These are phyloP conservation scores for Aschersonia sp. DNA, from an alignment of 2,329 filamentous ascomycete species.

Conservation along the genomic window DNA sequence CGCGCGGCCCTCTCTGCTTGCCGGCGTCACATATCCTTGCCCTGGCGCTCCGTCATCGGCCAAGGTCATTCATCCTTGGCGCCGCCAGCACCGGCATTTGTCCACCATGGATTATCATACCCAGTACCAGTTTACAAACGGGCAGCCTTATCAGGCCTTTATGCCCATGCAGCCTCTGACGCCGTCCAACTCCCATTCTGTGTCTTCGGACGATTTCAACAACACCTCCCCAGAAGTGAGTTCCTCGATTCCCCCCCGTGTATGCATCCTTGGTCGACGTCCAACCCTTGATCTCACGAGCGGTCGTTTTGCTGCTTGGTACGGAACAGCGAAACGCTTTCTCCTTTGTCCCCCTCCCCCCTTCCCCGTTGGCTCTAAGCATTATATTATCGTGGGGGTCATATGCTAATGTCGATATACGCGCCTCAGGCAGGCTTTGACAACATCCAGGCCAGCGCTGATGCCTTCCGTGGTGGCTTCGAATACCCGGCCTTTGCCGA, in stretches of 20 bases:
- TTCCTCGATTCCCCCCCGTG: neutral
- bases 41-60: too few species aligned
- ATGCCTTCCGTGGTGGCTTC: constrained; percentile 30
- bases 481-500: constrained; percentile 27
- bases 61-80: neutral
- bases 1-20: too few species aligned
- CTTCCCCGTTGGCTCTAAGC: too few species aligned
- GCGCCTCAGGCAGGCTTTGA: constrained; percentile 33
- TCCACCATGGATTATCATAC: constrained; percentile 35
- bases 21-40: too few species aligned
- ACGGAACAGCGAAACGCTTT: too few species aligned
- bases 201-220: constrained; percentile 3
- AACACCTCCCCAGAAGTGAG: constrained; percentile 4
- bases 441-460: constrained; percentile 24
- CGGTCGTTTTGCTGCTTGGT: too few species aligned
- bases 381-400: too few species aligned
- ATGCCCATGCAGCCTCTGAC: constrained; percentile 38
- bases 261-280: neutral
- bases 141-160: constrained; percentile 38
- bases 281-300: neutral
- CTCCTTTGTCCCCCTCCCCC: too few species aligned
- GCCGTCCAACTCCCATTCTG: constrained; percentile 21
- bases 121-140: constrained; percentile 30
- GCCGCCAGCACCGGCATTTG: neutral
- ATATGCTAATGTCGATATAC: neutral